These are phyloP conservation scores for Huntiella moniliformis DNA, from an alignment of 2,329 filamentous ascomycete species.

Conservation along the genomic window DNA sequence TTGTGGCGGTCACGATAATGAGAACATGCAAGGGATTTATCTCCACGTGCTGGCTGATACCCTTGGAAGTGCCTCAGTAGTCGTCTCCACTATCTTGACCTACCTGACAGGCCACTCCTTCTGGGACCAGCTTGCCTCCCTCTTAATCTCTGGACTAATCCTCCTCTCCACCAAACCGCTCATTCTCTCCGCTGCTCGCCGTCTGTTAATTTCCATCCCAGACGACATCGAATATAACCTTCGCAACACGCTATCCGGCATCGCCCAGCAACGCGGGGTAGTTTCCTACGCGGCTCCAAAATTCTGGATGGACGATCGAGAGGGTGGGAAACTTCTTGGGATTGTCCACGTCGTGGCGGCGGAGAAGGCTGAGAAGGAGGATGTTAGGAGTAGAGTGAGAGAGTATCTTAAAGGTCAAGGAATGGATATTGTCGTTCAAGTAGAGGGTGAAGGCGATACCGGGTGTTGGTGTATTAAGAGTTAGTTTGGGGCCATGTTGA, in stretches of 20 bases:
- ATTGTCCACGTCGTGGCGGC: conserved; percentile 73
- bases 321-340: conserved; percentile 44
- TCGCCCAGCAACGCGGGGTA: conserved; percentile 67
- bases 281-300: conserved; percentile 70
- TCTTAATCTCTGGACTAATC: conserved; percentile 81
- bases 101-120: conserved; percentile 79
- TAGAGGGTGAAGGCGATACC: conserved; percentile 63
- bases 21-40: conserved; percentile 97
- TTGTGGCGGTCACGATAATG: conserved; percentile 49
- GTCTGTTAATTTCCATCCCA: conserved; percentile 67
- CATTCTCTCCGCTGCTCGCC: conserved; percentile 65
- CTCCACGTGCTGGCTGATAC: conserved; percentile 90
- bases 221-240: conserved; percentile 74
- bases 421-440: conserved; percentile 72
- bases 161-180: conserved; percentile 82
- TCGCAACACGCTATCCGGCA: conserved; percentile 67
- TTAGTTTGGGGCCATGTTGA: not conserved
- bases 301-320: conserved; percentile 74
- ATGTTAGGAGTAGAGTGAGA: conserved; percentile 61
- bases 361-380: conserved; percentile 54
- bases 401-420: conserved; percentile 50
- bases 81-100: conserved; percentile 74
- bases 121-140: conserved; percentile 88
- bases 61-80: conserved; percentile 82
- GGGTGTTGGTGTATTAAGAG: conserved; percentile 37